Evolutionary conservation across 768 basidiomycete genomes (phyloP), one percentile per base, ranked within the genome.

Genomic region (Epithele typhae): DNA sequence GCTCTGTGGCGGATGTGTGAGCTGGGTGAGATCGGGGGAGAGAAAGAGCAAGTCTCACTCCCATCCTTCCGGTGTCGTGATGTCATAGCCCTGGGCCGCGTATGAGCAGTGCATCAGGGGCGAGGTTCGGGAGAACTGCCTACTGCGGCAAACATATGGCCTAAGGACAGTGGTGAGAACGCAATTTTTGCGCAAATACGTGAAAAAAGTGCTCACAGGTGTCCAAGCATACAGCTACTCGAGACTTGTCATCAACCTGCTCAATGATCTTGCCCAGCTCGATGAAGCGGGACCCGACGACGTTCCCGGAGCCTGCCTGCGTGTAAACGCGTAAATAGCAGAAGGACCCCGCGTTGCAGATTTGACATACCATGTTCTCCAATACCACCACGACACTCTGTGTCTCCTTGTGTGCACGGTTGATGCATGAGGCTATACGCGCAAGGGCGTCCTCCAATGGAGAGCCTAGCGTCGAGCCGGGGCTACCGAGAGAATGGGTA

Each of bases 141-240:
- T 59, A 85, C 84, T 1, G 89, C 87, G 3, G 88, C 82, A 47
- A 87, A 88, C 57, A 84, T 68, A 65, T 91, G 89, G 61, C 84
- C 85, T 88, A 36, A 18, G 19, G 10, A 30, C 27, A 7, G 14
- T 7, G 27, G 27, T 18, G 37, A 14, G 3, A 21, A 24, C n/a
- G n/a, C n/a, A n/a, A n/a, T n/a, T n/a, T n/a, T n/a, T n/a, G n/a
- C n/a, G n/a, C n/a, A n/a, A n/a, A n/a, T n/a, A n/a, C n/a, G n/a
- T n/a, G n/a, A n/a, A n/a, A 7, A 30, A 30, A 7, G 27, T 4
- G 64, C 71, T 40, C 55, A 83, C 91, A 93, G 0, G 92, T 92
- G 64, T 94, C 90, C 34, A 94, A 67, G 62, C 91, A 93, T 4
- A 92, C 83, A 0, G 88, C 86, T 2, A 93, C 79, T 37, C 91